Evolutionary conservation across 2,329 filamentous ascomycete species (phyloP).

Genomic region (Moelleriella libera): DNA sequence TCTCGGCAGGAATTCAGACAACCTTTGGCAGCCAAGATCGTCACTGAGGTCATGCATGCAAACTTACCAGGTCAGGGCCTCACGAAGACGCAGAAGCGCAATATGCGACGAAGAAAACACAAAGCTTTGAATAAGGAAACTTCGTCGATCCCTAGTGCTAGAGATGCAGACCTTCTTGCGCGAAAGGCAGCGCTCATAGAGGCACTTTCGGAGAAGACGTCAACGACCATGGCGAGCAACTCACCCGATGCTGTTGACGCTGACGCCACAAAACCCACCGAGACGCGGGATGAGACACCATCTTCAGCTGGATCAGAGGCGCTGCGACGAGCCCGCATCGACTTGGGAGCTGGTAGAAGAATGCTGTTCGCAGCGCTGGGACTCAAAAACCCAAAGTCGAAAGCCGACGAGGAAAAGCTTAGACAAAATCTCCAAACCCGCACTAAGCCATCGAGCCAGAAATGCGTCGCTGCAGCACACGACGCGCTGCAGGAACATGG

Average conservation of each 20-base stretch:
- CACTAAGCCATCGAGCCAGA: conserved; percentile 19
- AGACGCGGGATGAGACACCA: background rate
- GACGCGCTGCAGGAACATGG: conserved; percentile 4
- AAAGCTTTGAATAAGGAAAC: conserved; percentile 10
- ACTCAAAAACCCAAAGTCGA: conserved; percentile 51
- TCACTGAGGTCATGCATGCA: background rate
- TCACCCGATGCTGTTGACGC: background rate
- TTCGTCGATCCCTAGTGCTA: background rate
- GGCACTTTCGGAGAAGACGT: background rate
- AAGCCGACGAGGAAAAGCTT: conserved; percentile 51
- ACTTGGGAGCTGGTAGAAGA: conserved; percentile 48
- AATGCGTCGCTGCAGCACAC: conserved; percentile 1
- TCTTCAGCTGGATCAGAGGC: background rate
- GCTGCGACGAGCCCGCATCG: conserved; percentile 9
- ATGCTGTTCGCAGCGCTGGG: conserved; percentile 62
- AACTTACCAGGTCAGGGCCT: conserved; percentile 18
- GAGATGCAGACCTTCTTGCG: conserved; percentile 16
- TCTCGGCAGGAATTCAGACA: conserved; percentile 1
- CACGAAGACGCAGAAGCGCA: conserved; percentile 33
- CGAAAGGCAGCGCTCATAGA: conserved; percentile 25
- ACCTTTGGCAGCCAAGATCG: background rate
- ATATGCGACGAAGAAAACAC: conserved; percentile 30
- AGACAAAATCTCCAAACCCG: conserved; percentile 36
- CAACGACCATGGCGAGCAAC: background rate
- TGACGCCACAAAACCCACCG: background rate